Evolutionary conservation across 2,329 filamentous ascomycete species (phyloP).

Genomic region (Aspergillus puulaauensis): DNA sequence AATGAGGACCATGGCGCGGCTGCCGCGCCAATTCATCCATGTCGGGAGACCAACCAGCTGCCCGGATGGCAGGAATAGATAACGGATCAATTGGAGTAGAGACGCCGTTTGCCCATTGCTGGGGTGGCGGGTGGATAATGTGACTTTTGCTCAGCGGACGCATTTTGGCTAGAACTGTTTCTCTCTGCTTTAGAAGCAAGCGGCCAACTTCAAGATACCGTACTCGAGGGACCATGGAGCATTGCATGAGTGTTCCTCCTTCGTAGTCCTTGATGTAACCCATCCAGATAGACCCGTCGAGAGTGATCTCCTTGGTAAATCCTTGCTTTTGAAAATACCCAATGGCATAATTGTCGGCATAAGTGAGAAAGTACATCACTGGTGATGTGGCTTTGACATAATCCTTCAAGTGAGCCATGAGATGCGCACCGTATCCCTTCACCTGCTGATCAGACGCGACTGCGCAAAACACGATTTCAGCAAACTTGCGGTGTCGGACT

Average conservation of each 20-base stretch:
- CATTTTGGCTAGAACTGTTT: conserved; percentile 91
- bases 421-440: neutral
- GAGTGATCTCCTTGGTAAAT: conserved; percentile 96
- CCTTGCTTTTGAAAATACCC: conserved; percentile 99
- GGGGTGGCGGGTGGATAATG: conserved; percentile 79
- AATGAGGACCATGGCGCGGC: conserved; percentile 92
- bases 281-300: conserved; percentile 92
- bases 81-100: conserved; percentile 74
- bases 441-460: conserved; percentile 70
- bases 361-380: conserved; percentile 98
- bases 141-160: conserved; percentile 85
- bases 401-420: conserved; percentile 49
- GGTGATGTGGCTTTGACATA: conserved; percentile 96
- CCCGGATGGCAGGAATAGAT: conserved; percentile 80
- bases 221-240: conserved; percentile 91
- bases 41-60: conserved; percentile 90
- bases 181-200: conserved; percentile 97
- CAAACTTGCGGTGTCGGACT: conserved; percentile 87
- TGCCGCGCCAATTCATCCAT: conserved; percentile 97
- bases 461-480: conserved; percentile 98
- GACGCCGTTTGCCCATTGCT: conserved; percentile 76
- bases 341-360: conserved; percentile 97
- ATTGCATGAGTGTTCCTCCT: conserved; percentile 98
- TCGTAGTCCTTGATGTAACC: conserved; percentile 99
- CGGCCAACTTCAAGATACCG: conserved; percentile 89